Conservation (phyloP, 257 asterid genomes). For the Nicotiana attenuata region DNA sequence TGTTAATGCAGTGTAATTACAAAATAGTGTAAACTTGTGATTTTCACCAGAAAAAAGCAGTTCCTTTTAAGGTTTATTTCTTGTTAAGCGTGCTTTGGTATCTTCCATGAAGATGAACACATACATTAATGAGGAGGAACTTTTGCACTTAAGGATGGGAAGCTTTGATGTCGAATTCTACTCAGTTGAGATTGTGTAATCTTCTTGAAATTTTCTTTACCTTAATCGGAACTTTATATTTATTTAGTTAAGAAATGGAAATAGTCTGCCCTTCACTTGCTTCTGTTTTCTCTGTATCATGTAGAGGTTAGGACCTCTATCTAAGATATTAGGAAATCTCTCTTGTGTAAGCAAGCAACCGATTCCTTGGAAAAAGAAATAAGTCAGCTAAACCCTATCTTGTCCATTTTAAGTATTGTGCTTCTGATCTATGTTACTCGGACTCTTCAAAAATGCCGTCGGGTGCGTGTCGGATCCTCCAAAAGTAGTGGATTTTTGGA, state of each 20-base stretch:
- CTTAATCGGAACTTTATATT: not conserved
- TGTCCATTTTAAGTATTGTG: not conserved
- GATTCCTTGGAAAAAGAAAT: not conserved
- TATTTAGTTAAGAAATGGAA: not conserved
- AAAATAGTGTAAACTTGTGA: not conserved
- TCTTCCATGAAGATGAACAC: not conserved
- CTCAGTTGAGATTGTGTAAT: not conserved
- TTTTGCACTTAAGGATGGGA: not conserved
- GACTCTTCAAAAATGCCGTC: too few species aligned
- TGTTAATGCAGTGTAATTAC: not conserved
- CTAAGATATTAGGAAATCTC: not conserved
- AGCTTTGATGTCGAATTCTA: not conserved
- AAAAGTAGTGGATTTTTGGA: too few species aligned
- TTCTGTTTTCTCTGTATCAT: not conserved
- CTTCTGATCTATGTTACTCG: too few species aligned
- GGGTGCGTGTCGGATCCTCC: too few species aligned
- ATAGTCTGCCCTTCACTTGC: not conserved
- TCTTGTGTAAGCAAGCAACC: not conserved
- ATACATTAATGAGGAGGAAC: not conserved
- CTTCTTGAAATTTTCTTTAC: slow-evolving; percentile 3
- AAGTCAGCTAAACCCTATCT: not conserved
- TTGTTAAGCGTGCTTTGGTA: not conserved
- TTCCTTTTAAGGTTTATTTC: not conserved
- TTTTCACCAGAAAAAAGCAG: not conserved
- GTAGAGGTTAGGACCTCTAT: not conserved